Base-by-base conservation (phyloP, 208 protist species). In the Acanthamoeba healyi region DNA sequence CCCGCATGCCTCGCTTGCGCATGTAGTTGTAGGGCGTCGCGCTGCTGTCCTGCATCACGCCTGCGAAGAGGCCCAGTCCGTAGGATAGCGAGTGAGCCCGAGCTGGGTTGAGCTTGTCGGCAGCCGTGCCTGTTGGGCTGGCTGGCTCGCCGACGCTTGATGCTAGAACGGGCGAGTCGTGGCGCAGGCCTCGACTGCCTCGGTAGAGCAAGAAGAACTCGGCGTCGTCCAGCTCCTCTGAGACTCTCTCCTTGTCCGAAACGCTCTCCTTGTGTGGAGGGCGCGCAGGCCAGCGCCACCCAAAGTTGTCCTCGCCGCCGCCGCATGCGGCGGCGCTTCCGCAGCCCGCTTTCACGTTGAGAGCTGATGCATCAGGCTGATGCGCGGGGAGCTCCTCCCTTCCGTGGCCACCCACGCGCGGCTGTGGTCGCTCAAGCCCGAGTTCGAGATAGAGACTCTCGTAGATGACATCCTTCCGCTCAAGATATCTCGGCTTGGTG, bases 1-100 rank as follows among this genome's bases (percentile, higher is more conserved):
- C 70, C 70, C 46, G 17, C 70, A 79, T 79, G 70, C 9, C 22
- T 4, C 40, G 70, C 70, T 79, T 79, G 40, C 70, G 70, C 70
- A 79, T 79, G 70, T 79, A 79, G 70, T 79, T 79, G 38, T 79
- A 79, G 70, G 70, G 70, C 70, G 70, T 79, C 32, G 70, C 70
- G 70, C 70, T 79, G 29, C 26, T 79, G 70, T 79, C 70, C 38
- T 79, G 70, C 70, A 79, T 79, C 36, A 79, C 70, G 1, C 70
- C 70, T 3, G 70, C 70, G 36, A 79, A 79, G 36, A 79, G 70
- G 70, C 70, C 70, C 70, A 79, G 40, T 10, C 70, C 70, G 12
- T 79, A 79, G 6, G 70, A 79, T 19, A 79, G 70, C 70, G 70
- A 79, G 40, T 79, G 70, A 1, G 70, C 70, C 9, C 70, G 38